Evolutionary conservation across 305 asterid genomes (phyloP).

Genomic region (Solanum hybrid): DNA sequence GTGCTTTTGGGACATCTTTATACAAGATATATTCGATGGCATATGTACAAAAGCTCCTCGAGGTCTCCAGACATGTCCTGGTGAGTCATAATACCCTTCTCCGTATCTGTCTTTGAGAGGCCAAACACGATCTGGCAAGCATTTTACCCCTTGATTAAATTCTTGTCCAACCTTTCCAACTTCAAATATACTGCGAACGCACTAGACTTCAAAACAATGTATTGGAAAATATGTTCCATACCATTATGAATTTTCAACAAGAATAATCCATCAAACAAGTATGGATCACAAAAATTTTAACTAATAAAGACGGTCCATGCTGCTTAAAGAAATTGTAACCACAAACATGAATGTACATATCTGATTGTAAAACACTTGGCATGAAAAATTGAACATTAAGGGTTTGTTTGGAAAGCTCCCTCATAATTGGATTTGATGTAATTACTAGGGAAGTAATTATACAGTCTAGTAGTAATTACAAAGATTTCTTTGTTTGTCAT

Average conservation of each 20-base stretch:
- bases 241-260: neutral
- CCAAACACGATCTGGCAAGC: constrained; percentile 43
- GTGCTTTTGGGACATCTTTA: constrained; percentile 35
- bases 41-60: constrained; percentile 15
- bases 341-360: neutral
- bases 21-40: constrained; percentile 68
- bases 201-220: constrained; percentile 18
- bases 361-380: neutral
- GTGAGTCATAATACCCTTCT: constrained; percentile 24
- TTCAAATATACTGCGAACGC: constrained; percentile 39
- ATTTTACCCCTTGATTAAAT: constrained; percentile 18
- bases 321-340: neutral
- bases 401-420: neutral
- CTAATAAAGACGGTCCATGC: neutral
- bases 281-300: neutral
- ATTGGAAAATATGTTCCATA: neutral
- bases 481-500: neutral
- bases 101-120: constrained; percentile 31
- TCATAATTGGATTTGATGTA: neutral
- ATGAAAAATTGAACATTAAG: neutral
- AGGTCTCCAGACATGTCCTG: constrained; percentile 38
- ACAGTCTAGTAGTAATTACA: neutral
- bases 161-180: constrained; percentile 43
- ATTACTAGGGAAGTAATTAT: neutral
- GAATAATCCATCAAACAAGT: neutral